Conservation (phyloP, 2,329 filamentous ascomycete genomes). For the Cladorrhinum sp. region DNA sequence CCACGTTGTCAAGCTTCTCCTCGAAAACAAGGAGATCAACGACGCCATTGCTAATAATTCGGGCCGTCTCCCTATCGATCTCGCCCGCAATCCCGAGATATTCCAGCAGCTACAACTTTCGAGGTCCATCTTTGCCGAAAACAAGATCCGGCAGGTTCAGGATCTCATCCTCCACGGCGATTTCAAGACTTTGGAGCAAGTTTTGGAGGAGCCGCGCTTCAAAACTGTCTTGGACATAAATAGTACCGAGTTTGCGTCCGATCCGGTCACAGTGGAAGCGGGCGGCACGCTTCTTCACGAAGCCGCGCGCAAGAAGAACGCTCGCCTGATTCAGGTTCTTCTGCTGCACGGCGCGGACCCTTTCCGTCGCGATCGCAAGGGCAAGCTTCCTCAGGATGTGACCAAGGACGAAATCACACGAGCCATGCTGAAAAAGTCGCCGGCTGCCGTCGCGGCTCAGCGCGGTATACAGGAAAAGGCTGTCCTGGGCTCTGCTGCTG, state of each 20-base stretch:
- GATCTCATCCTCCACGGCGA: constrained; percentile 68
- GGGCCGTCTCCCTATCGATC: constrained; percentile 80
- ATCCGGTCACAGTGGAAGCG: constrained; percentile 69
- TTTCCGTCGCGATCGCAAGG: constrained; percentile 90
- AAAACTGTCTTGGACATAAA: constrained; percentile 91
- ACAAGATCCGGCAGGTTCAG: constrained; percentile 80
- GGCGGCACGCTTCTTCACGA: constrained; percentile 95
- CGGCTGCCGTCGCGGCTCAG: constrained; percentile 90
- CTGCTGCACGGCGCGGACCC: constrained; percentile 93
- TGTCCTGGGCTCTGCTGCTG: constrained; percentile 73
- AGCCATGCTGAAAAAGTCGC: constrained; percentile 87
- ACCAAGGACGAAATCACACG: constrained; percentile 91
- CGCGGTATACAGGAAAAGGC: constrained; percentile 96
- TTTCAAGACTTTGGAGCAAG: constrained; percentile 72
- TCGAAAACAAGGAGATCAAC: constrained; percentile 81
- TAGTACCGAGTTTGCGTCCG: constrained; percentile 80
- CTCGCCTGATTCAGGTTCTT: constrained; percentile 82
- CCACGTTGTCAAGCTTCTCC: constrained; percentile 75
- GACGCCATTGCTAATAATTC: constrained; percentile 82
- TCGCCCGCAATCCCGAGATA: constrained; percentile 88
- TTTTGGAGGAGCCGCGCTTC: constrained; percentile 80
- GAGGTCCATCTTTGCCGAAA: constrained; percentile 83
- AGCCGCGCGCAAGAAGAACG: constrained; percentile 83
- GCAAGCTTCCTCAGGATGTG: constrained; percentile 91
- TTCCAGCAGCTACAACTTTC: constrained; percentile 93